Evolutionary conservation across 805 yeast genomes (phyloP), one percentile per base, ranked within the genome.

Genomic region (Candida broadrunensis): DNA sequence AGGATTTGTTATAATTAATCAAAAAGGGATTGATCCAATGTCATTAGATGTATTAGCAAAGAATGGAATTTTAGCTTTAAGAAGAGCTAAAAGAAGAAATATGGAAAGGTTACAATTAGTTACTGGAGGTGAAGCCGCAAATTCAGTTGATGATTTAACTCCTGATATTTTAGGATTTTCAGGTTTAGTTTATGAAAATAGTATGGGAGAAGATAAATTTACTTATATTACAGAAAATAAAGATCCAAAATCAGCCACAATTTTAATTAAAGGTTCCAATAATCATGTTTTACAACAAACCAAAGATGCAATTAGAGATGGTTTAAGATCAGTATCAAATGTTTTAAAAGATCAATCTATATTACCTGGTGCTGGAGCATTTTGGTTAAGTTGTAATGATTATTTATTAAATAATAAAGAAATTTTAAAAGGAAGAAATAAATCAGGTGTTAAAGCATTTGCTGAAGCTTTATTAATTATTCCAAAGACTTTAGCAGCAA

Each of bases 11-110:
- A 86, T 93, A 42, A 86, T 93, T 63, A 93, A 93, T 69, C 99
- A 93, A 68, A 93, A 93, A 74, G 99, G 99, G 55, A 93, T 93
- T 50, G 99, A 93, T 61, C 99, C 99, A 49, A 85, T 93, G 93
- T 89, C 97, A 6, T 72, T 93, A 48, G 99, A 93, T 60, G 83
- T 91, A 4, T 75, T 93, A 49, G 98, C 98, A 33, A 88, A 88
- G 60, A 85, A 93, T 65, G 86, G 85, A 53, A 93, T 93, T 51
- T 73, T 93, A 53, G 99, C 99, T 1, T 75, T 93, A 55, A 83
- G 99, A 73, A 82, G 99, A 60, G 99, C 99, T 33, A 93, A 93
- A 74, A 83, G 99, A 73, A 85, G 99, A 72, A 93, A 93, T 67
- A 91, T 93, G 99, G 99, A 93, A 72, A 83, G 99, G 62, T 75